Percentiles rank a stretch among this genome's conserved stretches.
Evolutionary conservation across 345 rosid species (phyloP).

Genomic region (Hypericum perforatum): DNA sequence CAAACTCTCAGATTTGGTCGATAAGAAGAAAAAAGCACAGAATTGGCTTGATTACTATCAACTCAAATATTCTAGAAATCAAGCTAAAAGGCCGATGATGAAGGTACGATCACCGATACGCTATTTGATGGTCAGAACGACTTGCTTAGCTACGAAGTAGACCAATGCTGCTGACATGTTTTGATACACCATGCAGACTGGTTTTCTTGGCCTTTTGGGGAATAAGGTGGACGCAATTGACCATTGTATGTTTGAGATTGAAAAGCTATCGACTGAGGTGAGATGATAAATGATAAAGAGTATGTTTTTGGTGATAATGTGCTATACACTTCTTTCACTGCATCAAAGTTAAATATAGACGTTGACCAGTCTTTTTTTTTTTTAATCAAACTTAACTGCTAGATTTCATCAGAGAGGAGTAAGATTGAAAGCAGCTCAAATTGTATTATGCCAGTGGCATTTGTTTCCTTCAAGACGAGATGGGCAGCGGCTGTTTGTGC

Average conservation of each 20-base stretch:
- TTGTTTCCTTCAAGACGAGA: slow-evolving; percentile 79
- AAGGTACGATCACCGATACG: slow-evolving; percentile 33
- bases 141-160: too few relatives aligned
- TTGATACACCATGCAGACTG: slow-evolving; percentile 37
- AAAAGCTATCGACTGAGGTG: slow-evolving; percentile 49
- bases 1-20: slow-evolving; percentile 46
- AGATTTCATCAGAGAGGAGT: slow-evolving; percentile 66
- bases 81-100: slow-evolving; percentile 34
- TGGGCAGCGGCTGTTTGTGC: slow-evolving; percentile 95
- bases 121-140: background rate
- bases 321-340: background rate
- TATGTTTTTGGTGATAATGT: background rate
- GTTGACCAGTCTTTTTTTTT: background rate
- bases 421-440: slow-evolving; percentile 34
- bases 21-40: slow-evolving; percentile 52
- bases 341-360: background rate
- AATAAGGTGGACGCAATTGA: slow-evolving; percentile 67
- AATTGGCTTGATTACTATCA: slow-evolving; percentile 88
- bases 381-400: slow-evolving; percentile 12
- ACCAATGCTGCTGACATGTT: background rate
- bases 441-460: slow-evolving; percentile 63
- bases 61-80: slow-evolving; percentile 56
- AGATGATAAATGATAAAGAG: too few relatives aligned
- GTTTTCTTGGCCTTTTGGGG: slow-evolving; percentile 70
- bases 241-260: slow-evolving; percentile 46